Conservation (phyloP, 257 asterid species). For the Lantana camara region DNA sequence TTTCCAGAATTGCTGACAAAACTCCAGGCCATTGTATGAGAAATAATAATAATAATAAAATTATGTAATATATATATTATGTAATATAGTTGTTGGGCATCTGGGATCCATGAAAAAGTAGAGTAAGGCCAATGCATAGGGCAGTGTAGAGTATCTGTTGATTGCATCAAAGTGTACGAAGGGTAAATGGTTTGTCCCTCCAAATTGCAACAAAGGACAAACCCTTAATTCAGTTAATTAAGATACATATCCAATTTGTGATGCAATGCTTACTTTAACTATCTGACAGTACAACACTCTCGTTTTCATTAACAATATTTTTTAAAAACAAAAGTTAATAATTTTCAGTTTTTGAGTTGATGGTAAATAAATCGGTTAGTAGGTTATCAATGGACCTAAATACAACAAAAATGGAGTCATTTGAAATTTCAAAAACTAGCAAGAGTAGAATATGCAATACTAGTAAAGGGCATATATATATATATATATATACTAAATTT, state of each 20-base stretch:
- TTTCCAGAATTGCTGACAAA: constrained; percentile 27
- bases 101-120: constrained; percentile 26
- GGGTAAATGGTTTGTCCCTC: constrained; percentile 20
- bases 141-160: constrained; percentile 31
- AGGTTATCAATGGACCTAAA: too few species aligned
- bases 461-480: too few species aligned
- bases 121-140: constrained; percentile 4
- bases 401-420: too few species aligned
- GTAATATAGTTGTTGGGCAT: background rate
- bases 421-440: too few species aligned
- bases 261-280: constrained; percentile 31
- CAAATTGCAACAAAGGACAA: constrained; percentile 39
- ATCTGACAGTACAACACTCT: constrained; percentile 22
- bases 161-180: constrained; percentile 27
- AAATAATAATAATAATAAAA: constrained; percentile 11
- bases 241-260: constrained; percentile 2
- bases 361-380: too few species aligned
- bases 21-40: constrained; percentile 2
- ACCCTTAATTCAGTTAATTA: constrained; percentile 32
- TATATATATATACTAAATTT: too few species aligned
- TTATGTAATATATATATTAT: too few species aligned
- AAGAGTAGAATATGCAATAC: too few species aligned
- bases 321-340: too few species aligned
- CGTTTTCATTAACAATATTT: background rate
- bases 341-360: too few species aligned